Percentiles rank a stretch among this genome's conserved stretches.
Conservation (phyloP, 2,329 filamentous ascomycete species). For the Calonectria montana region DNA sequence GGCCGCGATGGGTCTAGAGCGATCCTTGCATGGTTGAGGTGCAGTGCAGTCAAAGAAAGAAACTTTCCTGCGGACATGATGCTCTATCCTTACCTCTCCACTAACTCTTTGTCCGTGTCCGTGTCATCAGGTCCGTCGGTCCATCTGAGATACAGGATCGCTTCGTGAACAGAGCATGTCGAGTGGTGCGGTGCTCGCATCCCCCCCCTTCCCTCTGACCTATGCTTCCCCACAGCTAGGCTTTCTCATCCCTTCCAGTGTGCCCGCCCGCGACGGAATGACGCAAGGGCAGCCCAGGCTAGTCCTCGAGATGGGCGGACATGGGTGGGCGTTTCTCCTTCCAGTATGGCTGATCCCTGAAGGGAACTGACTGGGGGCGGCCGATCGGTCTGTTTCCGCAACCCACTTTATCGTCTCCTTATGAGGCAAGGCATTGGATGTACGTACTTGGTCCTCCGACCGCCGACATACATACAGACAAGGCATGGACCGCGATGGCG, state of each 20-base stretch:
- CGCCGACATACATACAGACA: not conserved
- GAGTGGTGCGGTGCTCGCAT: conserved; percentile 8
- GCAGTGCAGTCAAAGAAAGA: not conserved
- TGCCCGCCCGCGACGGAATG: conserved; percentile 36
- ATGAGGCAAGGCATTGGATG: conserved; percentile 3
- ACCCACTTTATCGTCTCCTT: conserved; percentile 12
- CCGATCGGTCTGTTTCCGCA: conserved; percentile 38
- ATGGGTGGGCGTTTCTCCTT: conserved; percentile 23
- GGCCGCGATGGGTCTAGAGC: conserved; percentile 29
- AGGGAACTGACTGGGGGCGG: conserved; percentile 27
- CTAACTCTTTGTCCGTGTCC: conserved; percentile 13
- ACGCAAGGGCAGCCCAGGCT: conserved; percentile 39
- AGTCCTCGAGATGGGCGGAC: conserved; percentile 1
- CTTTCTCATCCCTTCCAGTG: conserved; percentile 38
- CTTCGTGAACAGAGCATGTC: not conserved
- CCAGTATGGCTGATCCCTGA: conserved; percentile 20
- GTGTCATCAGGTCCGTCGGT: conserved; percentile 9
- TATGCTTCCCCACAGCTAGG: conserved; percentile 41
- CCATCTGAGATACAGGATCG: not conserved
- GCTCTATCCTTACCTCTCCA: conserved; percentile 4
- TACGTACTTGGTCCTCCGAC: not conserved
- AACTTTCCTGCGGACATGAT: not conserved
- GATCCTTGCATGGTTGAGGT: conserved; percentile 30
- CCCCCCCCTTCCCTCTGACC: conserved; percentile 11
- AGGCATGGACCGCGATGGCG: not conserved